Evolutionary conservation across 1,139 yeast species (phyloP), one percentile per base, ranked within the genome.

Genomic region (Kodamaea sp.): DNA sequence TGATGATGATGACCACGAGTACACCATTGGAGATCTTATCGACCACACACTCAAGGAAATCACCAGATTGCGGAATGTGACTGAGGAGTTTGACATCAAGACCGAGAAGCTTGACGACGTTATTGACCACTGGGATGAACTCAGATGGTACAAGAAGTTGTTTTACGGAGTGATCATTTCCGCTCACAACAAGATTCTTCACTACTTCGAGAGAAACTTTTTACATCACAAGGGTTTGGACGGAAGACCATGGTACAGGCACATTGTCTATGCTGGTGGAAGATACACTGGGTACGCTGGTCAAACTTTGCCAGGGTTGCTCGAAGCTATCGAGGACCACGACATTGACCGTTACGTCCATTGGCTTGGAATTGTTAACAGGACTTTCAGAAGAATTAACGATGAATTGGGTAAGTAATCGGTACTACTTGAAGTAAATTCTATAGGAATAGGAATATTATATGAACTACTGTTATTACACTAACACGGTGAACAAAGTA

Each of bases 201-300:
- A 72, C 47, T 74, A 66, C 53, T 73, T 78, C 44, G 96, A 89
- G 56, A 73, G 92, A 50, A 63, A 70, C 43, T 85, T 88, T 59
- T 59, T 85, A 35, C 66, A 76, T 51, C 65, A 71, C 20, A 63
- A 73, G 3, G 96, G 96, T 3, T 73, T 88, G 34, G 60, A 69
- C 43, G 68, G 66, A 23, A 74, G 96, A 51, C 66, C 74, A n/a
- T 88, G 96, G 95, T 89, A 83, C 65, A 86, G 82, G 61, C 96
- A 89, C 60, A 73, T 85, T 42, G 78, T 86, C 4, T 87, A 74
- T 57, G 95, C 95, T 3, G 80, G 92, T 34, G 95, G 95, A 4
- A 70, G 94, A 52, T 81, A 72, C 58, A 84, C 95, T 2, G 96
- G 96, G 1, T 88, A 88, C 51, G 83, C 86, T 14, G 95, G 95